Percentiles rank a stretch among this genome's conserved stretches.
These are phyloP conservation scores for Glycine latifolia DNA, from an alignment of 306 rosid genomes.

Conservation along the genomic window DNA sequence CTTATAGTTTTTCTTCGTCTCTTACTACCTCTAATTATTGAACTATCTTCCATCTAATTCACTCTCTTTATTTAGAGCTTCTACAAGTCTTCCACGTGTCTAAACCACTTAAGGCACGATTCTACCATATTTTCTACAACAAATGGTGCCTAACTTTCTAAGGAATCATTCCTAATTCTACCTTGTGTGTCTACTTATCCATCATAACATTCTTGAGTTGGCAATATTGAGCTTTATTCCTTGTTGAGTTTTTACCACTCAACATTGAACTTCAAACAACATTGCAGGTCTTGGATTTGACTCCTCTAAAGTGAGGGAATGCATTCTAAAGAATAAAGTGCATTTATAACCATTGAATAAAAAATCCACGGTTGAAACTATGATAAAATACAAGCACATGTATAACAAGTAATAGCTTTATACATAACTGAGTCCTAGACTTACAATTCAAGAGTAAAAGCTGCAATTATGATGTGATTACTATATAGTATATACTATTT, in stretches of 20 bases:
- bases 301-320: not conserved
- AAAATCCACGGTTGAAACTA: not conserved
- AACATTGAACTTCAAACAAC: not conserved
- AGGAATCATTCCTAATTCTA: not conserved
- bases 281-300: not conserved
- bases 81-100: not conserved
- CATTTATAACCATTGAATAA: not conserved
- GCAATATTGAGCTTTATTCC: not conserved
- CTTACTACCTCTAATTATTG: not conserved
- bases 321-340: not conserved
- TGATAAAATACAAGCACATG: not conserved
- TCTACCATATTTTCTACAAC: not conserved
- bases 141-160: not conserved
- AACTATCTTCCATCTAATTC: not conserved
- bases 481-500: not conserved
- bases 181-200: not conserved
- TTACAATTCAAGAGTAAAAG: conserved; percentile 2
- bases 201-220: not conserved
- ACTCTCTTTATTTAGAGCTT: not conserved
- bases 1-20: not conserved
- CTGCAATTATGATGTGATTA: not conserved
- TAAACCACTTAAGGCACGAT: not conserved
- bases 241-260: not conserved
- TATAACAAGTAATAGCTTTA: not conserved
- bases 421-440: conserved; percentile 1